phyloP scores from a whole-genome alignment of 768 basidiomycete species.

The Macrocybe gigantea region DNA sequence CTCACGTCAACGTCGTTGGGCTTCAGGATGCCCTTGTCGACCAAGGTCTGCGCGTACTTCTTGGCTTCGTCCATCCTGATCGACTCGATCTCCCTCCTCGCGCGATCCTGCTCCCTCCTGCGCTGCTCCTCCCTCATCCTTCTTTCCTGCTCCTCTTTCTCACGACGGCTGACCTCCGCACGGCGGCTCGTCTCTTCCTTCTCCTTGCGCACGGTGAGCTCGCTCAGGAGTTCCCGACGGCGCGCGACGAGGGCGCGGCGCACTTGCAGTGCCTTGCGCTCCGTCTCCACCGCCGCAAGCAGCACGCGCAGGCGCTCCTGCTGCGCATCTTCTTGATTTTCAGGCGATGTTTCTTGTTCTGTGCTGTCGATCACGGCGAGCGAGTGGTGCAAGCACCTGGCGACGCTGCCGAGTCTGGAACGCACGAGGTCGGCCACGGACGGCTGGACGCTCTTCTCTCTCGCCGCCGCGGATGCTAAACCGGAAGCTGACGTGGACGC shows the following conservation, averaged over 20 bases:
- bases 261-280: conserved; percentile 71
- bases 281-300: conserved; percentile 59
- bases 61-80: conserved; percentile 79
- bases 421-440: conserved; percentile 67
- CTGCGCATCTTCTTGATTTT: conserved; percentile 47
- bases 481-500: conserved; percentile 18
- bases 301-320: conserved; percentile 53
- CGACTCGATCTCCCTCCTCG: conserved; percentile 68
- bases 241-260: conserved; percentile 79
- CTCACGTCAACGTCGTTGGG: conserved; percentile 60
- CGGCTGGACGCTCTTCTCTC: conserved; percentile 54
- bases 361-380: conserved; percentile 49
- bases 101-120: conserved; percentile 60
- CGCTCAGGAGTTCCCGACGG: conserved; percentile 78
- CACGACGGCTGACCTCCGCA: conserved; percentile 59
- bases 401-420: conserved; percentile 74
- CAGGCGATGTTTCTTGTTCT: conserved; percentile 30
- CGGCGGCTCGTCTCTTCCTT: conserved; percentile 81
- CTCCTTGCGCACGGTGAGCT: conserved; percentile 80
- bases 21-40: conserved; percentile 71
- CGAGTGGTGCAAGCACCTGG: conserved; percentile 65
- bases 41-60: conserved; percentile 79
- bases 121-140: conserved; percentile 58
- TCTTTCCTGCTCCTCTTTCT: conserved; percentile 65
- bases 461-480: conserved; percentile 22